These are phyloP conservation scores for Anisodus tanguticus DNA, from an alignment of 257 asterid species.

Conservation along the genomic window DNA sequence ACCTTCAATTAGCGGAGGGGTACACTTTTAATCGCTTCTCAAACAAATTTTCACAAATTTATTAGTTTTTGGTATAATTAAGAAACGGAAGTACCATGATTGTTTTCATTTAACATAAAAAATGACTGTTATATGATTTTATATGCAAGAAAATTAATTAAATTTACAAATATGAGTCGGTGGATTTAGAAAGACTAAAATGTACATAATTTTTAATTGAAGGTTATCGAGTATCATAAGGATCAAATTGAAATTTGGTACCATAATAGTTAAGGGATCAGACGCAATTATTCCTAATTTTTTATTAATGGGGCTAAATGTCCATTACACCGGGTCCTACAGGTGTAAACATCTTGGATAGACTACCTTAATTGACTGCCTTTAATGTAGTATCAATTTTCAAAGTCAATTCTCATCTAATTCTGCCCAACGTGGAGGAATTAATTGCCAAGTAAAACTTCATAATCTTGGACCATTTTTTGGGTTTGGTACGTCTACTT, in stretches of 20 bases:
- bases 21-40: not conserved
- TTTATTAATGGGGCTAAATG: not conserved
- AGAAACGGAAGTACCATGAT: not conserved
- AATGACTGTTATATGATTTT: not conserved
- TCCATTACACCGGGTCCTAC: constrained; percentile 22
- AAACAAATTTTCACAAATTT: not conserved
- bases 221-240: not conserved
- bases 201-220: not conserved
- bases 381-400: constrained; percentile 33
- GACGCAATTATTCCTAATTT: not conserved
- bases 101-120: not conserved
- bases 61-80: not conserved
- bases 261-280: not conserved
- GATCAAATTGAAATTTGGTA: too few relatives aligned
- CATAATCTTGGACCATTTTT: constrained; percentile 35
- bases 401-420: constrained; percentile 45
- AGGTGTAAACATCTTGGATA: constrained; percentile 40
- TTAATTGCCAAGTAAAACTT: not conserved
- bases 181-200: not conserved
- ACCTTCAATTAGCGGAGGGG: not conserved
- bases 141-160: not conserved
- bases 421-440: constrained; percentile 28
- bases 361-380: constrained; percentile 46
- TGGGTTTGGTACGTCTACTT: not conserved
- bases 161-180: not conserved